Base-by-base conservation (phyloP, 176 grass and related monocot genomes). In the Aegilops umbellulata region DNA sequence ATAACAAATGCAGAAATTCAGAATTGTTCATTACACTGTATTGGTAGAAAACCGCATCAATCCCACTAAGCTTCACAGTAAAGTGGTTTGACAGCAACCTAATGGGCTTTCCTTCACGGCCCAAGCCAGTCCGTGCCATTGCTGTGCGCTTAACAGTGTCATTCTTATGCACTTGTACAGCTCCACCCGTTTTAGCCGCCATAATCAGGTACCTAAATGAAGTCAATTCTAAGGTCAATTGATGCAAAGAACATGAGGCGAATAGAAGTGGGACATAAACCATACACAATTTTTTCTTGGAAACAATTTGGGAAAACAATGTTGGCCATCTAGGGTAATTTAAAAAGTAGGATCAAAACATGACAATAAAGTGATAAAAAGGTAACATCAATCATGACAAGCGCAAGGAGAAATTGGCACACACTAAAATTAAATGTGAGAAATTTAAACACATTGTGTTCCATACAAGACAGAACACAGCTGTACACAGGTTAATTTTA, bases 31-130 rank as follows among this genome's bases (percentile, higher is more conserved):
- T 85, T 95, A 95, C 93, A 77, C 55, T 84, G 76, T 95, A 92
- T 47, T 95, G 87, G 80, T 95, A 84, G 88, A 95, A 95, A 67
- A 92, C 85, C 10, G 85, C 83, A 90, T 95, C 85, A 81, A 49
- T 66, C 60, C 35, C 49, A 64, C 49, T 88, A 90, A 88, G 84
- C 78, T 85, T 87, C 76, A 95, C 93, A 62, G 74, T 74, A 42
- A 95, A 95, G 77, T 95, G 90, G 23, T 95, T 95, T 32, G 93
- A 79, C 51, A 90, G 83, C 34, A 95, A 83, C 79, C 67, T 78
- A 74, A 95, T 90, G 35, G 23, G 88, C 55, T 63, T 82, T 77
- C 93, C 93, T 73, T 88, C 90, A 60, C 27, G 81, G 2, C 90
- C 93, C 74, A 78, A 72, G 60, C 87, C 86, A 78, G 68, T 83